Percentiles rank a stretch among this genome's conserved stretches.
These are phyloP conservation scores for Breviolum minutum DNA, from an alignment of 73 alveolate species.

Conservation along the genomic window DNA sequence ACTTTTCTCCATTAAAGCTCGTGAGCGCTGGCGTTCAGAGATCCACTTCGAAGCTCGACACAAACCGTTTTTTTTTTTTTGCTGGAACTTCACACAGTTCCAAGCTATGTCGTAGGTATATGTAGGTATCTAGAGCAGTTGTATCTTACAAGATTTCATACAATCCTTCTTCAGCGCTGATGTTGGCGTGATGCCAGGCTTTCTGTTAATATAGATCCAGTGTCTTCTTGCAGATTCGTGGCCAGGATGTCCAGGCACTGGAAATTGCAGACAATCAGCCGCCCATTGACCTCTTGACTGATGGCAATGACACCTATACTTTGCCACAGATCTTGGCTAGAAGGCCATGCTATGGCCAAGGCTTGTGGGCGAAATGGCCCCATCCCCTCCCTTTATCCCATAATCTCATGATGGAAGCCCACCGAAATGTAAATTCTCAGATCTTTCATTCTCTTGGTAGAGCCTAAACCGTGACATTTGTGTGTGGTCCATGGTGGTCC, in stretches of 20 bases:
- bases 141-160: too few species aligned
- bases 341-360: slow-evolving; percentile 68
- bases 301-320: background rate
- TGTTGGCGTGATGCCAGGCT: too few species aligned
- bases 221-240: too few species aligned
- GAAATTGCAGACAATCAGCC: slow-evolving; percentile 65
- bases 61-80: too few species aligned
- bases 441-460: background rate
- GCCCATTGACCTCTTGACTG: slow-evolving; percentile 55
- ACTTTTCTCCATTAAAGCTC: slow-evolving; percentile 50
- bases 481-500: background rate
- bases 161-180: too few species aligned
- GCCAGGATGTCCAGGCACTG: slow-evolving; percentile 80
- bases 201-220: background rate
- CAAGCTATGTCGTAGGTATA: too few species aligned
- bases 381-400: background rate
- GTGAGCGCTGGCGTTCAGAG: slow-evolving; percentile 93
- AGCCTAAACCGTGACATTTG: background rate
- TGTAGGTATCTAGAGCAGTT: too few species aligned
- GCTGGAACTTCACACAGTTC: too few species aligned
- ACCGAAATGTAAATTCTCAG: background rate
- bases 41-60: slow-evolving; percentile 21
- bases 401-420: background rate
- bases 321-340: slow-evolving; percentile 24
- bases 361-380: background rate